Evolutionary conservation across 2,329 filamentous ascomycete species (phyloP).

Genomic region (Lasiodiplodia sp.): DNA sequence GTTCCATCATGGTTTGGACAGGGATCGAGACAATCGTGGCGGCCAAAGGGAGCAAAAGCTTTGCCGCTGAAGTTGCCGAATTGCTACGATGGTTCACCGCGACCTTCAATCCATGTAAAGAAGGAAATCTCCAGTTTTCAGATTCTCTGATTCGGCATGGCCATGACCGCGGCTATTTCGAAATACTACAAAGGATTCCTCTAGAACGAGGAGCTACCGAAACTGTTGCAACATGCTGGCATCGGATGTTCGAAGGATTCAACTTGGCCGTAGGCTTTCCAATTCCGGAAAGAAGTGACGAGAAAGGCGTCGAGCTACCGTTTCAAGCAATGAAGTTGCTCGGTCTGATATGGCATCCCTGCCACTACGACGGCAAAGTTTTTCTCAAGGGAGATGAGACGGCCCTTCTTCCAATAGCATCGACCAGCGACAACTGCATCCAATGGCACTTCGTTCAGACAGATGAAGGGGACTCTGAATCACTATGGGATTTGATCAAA

Average conservation of each 20-base stretch:
- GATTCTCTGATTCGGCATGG: too few relatives aligned
- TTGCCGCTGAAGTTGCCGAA: too few relatives aligned
- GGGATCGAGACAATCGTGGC: too few relatives aligned
- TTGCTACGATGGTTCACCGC: too few relatives aligned
- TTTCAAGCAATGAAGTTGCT: constrained; percentile 6
- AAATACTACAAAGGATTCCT: background rate
- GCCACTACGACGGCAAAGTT: background rate
- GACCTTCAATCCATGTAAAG: too few relatives aligned
- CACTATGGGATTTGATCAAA: background rate
- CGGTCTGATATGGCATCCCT: background rate
- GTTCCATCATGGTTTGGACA: too few relatives aligned
- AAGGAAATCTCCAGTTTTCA: too few relatives aligned
- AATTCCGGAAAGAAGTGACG: background rate
- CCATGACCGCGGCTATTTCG: background rate
- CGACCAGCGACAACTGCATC: background rate
- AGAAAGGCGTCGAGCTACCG: background rate
- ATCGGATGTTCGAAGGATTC: background rate
- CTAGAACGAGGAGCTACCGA: background rate
- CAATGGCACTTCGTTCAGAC: constrained; percentile 5
- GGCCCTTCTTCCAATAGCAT: background rate
- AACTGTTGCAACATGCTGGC: background rate
- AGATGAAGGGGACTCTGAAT: background rate
- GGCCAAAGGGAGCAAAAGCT: too few relatives aligned
- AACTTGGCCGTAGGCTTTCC: background rate
- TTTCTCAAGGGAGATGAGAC: background rate